Evolutionary conservation across 2,329 filamentous ascomycete species (phyloP).

Genomic region (Monilinia fructigena): DNA sequence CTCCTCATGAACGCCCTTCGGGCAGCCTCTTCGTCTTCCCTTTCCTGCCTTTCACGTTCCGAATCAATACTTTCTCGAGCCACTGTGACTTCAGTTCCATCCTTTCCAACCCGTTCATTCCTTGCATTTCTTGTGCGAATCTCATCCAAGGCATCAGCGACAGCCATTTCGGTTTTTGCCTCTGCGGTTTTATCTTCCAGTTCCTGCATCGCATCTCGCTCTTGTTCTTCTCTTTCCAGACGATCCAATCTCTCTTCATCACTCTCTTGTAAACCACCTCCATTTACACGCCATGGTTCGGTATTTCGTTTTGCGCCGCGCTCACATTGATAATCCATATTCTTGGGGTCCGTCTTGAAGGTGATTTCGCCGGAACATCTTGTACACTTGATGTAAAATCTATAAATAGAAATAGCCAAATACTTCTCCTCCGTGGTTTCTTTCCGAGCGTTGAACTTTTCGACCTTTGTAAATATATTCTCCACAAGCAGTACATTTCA

Average conservation of each 20-base stretch:
- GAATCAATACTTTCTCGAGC: conserved; percentile 54
- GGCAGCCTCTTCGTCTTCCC: conserved; percentile 81
- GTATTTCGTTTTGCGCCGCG: conserved; percentile 87
- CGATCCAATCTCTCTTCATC: conserved; percentile 85
- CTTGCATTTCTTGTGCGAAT: conserved; percentile 89
- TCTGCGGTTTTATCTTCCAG: conserved; percentile 91
- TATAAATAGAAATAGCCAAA: conserved; percentile 80
- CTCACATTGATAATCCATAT: conserved; percentile 81
- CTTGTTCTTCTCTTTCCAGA: conserved; percentile 74
- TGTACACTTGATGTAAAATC: conserved; percentile 90
- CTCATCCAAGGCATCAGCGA: conserved; percentile 93
- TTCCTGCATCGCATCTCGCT: conserved; percentile 91
- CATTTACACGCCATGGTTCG: conserved; percentile 75
- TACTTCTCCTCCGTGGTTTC: conserved; percentile 91
- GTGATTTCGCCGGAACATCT: conserved; percentile 83
- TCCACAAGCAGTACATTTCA: conserved; percentile 67
- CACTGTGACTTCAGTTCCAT: conserved; percentile 61
- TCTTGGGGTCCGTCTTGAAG: conserved; percentile 92
- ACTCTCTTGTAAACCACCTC: conserved; percentile 65
- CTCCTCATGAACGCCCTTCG: conserved; percentile 65
- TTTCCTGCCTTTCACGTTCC: conserved; percentile 65
- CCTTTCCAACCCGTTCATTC: conserved; percentile 71
- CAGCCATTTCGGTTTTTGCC: conserved; percentile 91
- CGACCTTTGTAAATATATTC: conserved; percentile 91
- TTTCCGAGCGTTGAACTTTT: conserved; percentile 96